phyloP scores from a whole-genome alignment of 139 green algal genomes.

The Astrephomene gubernaculifera region DNA sequence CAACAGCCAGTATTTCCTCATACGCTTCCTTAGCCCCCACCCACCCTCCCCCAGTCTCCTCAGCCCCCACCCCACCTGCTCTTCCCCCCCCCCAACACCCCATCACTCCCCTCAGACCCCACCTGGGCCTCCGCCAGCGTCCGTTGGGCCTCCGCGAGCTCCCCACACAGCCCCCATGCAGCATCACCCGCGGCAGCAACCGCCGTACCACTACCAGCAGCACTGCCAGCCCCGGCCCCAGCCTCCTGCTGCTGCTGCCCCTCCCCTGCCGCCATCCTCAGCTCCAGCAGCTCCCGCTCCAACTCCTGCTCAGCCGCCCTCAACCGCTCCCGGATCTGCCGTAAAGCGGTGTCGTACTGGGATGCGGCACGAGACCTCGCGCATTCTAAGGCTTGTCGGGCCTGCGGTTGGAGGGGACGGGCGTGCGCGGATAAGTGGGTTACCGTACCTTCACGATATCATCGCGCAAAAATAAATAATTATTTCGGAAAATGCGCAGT shows the following conservation, averaged over 20 bases:
- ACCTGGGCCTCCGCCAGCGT: constrained; percentile 8
- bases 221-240: neutral
- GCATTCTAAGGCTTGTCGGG: neutral
- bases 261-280: no score
- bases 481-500: no score
- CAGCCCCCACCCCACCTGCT: no score
- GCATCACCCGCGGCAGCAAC: neutral
- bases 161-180: neutral
- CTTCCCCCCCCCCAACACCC: no score
- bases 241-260: no score
- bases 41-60: no score
- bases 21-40: neutral
- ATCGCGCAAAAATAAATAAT: no score
- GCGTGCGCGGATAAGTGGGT: no score
- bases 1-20: neutral
- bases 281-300: no score
- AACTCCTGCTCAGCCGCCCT: no score
- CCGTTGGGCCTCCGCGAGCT: neutral
- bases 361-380: neutral
- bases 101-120: neutral
- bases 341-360: neutral
- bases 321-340: neutral
- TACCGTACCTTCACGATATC: no score
- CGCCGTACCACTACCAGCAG: neutral
- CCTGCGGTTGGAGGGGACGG: no score